Conservation (phyloP, 306 rosid species). For the Prunus mira region DNA sequence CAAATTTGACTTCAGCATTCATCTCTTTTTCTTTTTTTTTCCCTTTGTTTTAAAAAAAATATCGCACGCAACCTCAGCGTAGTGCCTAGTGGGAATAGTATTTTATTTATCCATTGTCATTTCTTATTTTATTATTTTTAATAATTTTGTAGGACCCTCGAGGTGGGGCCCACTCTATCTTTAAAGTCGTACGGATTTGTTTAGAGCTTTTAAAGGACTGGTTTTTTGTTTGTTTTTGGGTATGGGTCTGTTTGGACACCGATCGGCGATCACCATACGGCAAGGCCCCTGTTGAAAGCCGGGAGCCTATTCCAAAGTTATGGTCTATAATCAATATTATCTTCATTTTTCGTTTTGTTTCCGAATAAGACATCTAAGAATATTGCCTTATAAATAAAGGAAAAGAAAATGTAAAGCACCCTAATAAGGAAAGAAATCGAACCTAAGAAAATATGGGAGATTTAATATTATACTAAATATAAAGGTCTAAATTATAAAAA, state of each 20-base stretch:
- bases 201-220: not conserved
- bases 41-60: too few species aligned
- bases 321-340: not conserved
- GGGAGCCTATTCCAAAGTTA: not conserved
- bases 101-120: not conserved
- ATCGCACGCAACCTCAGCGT: slow-evolving; percentile 10
- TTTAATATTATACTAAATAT: too few species aligned
- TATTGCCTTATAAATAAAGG: too few species aligned
- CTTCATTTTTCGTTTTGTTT: not conserved
- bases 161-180: not conserved
- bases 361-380: too few species aligned
- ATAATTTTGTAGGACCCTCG: not conserved
- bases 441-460: too few species aligned
- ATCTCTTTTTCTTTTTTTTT: not conserved
- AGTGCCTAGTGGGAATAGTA: not conserved
- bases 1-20: not conserved
- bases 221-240: not conserved
- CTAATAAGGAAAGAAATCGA: too few species aligned
- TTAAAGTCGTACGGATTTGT: not conserved
- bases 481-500: too few species aligned
- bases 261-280: not conserved
- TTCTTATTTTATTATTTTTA: not conserved
- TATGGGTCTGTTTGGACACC: not conserved
- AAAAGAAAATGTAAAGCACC: too few species aligned
- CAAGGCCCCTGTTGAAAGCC: not conserved